A percentile compares a stretch with the other conserved stretches of the same genome.
These are phyloP conservation scores for Aspergillus nanangensis DNA, from an alignment of 495 filamentous ascomycete genomes.

Conservation along the genomic window DNA sequence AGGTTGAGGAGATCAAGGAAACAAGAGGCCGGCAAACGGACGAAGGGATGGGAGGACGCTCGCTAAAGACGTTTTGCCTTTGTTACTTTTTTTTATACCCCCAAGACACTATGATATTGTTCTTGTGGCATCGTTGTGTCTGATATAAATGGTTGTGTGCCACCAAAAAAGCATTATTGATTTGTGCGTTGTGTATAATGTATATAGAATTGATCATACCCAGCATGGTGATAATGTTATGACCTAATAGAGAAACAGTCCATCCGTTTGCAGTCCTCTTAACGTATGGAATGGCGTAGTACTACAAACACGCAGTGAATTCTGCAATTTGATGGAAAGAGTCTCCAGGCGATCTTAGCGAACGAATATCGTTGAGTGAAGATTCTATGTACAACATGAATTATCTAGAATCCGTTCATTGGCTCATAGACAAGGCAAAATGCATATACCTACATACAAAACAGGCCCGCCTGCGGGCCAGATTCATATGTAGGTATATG, in stretches of 20 bases:
- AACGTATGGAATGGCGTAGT: too few species aligned
- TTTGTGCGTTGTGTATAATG: conserved; percentile 12
- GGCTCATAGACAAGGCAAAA: neutral
- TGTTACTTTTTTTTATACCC: conserved; percentile 7
- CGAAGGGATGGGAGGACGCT: conserved; percentile 1
- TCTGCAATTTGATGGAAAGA: too few species aligned
- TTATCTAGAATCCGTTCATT: neutral
- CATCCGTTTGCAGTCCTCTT: too few species aligned
- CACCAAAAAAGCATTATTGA: conserved; percentile 11
- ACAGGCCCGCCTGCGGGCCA: neutral
- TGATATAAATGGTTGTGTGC: conserved; percentile 12
- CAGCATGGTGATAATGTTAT: conserved; percentile 2
- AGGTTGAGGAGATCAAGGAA: too few species aligned
- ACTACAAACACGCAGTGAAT: too few species aligned
- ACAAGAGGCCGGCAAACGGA: too few species aligned
- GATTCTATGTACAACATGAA: too few species aligned
- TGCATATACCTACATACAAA: neutral
- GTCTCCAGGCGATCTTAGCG: too few species aligned
- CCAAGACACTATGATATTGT: conserved; percentile 4
- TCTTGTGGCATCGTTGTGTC: conserved; percentile 11
- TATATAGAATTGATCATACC: conserved; percentile 22
- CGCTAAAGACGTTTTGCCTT: neutral
- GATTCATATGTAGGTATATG: neutral
- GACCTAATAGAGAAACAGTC: neutral
- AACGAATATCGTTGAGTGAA: too few species aligned